These are phyloP conservation scores for Syzygium aqueum DNA, from an alignment of 345 rosid genomes.

Conservation along the genomic window DNA sequence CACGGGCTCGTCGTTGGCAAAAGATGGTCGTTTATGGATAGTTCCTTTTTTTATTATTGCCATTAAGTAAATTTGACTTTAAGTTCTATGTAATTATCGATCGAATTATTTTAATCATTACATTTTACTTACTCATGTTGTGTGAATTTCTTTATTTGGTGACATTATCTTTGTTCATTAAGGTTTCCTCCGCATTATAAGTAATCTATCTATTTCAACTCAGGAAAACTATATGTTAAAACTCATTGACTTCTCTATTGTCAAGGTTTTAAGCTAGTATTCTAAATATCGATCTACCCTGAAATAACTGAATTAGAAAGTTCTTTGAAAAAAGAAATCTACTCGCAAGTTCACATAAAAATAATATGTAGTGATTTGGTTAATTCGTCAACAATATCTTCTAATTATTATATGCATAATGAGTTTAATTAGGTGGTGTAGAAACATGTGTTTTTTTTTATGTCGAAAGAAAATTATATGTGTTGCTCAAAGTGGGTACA, in stretches of 20 bases:
- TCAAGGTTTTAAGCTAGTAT: too few species aligned
- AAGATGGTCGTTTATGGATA: too few species aligned
- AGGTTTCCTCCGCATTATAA: not conserved
- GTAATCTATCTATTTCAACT: not conserved
- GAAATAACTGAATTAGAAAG: not conserved
- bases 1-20: too few species aligned
- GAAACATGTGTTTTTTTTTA: not conserved
- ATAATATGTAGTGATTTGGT: not conserved
- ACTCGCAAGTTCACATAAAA: not conserved
- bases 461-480: too few species aligned
- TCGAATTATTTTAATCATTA: not conserved
- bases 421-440: not conserved
- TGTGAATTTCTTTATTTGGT: not conserved
- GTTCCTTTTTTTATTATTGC: not conserved
- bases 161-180: not conserved
- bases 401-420: too few species aligned
- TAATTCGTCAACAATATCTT: not conserved
- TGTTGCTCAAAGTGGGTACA: rapidly evolving
- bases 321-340: not conserved
- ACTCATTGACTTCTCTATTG: not conserved
- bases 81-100: not conserved
- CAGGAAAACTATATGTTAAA: too few species aligned
- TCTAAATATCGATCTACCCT: not conserved
- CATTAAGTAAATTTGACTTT: not conserved
- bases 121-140: not conserved